Conservation (phyloP, 1,284 basidiomycete species). For the Ceratobasidium sp. region DNA sequence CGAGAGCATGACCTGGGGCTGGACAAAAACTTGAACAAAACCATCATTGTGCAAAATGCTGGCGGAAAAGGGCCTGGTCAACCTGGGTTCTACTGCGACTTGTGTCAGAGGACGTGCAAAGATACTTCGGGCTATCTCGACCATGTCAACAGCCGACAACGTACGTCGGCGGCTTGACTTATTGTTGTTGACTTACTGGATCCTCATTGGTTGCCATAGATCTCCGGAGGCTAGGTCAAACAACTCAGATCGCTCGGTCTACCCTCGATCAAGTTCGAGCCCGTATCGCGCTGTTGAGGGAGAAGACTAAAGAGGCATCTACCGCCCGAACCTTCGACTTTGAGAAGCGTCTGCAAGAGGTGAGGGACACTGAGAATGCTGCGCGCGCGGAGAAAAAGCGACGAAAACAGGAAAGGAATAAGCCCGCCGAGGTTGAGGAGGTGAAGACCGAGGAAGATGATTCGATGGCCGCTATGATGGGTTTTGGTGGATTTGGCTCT, state of each 20-base stretch:
- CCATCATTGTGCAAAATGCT: constrained; percentile 87
- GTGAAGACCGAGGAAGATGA: constrained; percentile 63
- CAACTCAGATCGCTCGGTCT: constrained; percentile 89
- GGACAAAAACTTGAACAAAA: constrained; percentile 92
- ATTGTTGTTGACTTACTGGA: constrained; percentile 1
- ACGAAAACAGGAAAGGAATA: constrained; percentile 62
- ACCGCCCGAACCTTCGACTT: constrained; percentile 93
- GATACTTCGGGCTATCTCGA: constrained; percentile 94
- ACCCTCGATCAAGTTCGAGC: constrained; percentile 92
- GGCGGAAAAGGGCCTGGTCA: constrained; percentile 83
- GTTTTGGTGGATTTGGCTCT: constrained; percentile 89
- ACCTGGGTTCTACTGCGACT: constrained; percentile 91
- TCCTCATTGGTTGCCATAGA: constrained; percentile 62
- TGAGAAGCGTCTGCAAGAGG: constrained; percentile 84
- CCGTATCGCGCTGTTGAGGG: constrained; percentile 87
- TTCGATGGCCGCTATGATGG: constrained; percentile 87
- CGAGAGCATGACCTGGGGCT: constrained; percentile 84
- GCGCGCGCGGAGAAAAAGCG: constrained; percentile 72
- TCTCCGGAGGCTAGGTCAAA: constrained; percentile 91
- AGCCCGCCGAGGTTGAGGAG: constrained; percentile 65
- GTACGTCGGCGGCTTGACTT: constrained; percentile 63
- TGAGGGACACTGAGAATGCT: constrained; percentile 76
- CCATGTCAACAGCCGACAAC: constrained; percentile 93
- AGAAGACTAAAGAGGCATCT: constrained; percentile 82
- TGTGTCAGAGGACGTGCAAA: constrained; percentile 91